Evolutionary conservation across 106 monocot genomes (phyloP).

Genomic region (Acanthochlamys bracteata): DNA sequence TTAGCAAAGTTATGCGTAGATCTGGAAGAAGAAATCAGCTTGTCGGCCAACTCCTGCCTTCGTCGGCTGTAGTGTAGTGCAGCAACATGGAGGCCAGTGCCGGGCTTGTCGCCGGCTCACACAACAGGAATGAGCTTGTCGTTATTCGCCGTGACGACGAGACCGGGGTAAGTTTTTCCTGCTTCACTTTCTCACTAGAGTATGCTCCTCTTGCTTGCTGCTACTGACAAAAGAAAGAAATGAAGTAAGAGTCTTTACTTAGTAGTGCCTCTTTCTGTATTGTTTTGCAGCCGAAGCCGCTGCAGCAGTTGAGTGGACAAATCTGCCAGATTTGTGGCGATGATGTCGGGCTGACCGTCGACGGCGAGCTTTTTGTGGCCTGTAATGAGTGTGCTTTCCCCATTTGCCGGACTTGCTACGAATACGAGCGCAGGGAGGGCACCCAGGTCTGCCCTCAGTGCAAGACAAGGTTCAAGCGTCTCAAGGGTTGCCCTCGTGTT

Average conservation of each 20-base stretch:
- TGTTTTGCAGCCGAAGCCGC: slow-evolving; percentile 67
- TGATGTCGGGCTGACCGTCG: slow-evolving; percentile 73
- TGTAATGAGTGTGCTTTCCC: slow-evolving; percentile 97
- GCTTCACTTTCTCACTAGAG: neutral
- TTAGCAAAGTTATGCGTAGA: too few relatives aligned
- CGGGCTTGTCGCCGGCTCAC: slow-evolving; percentile 86
- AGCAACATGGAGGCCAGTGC: slow-evolving; percentile 56
- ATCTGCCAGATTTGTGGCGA: slow-evolving; percentile 97
- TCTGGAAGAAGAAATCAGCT: too few relatives aligned
- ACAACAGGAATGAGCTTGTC: slow-evolving; percentile 87
- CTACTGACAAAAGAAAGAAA: neutral
- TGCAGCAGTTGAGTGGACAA: slow-evolving; percentile 65
- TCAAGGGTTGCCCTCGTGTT: slow-evolving; percentile 89
- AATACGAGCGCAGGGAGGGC: slow-evolving; percentile 89
- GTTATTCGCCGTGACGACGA: slow-evolving; percentile 80
- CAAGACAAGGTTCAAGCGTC: slow-evolving; percentile 90
- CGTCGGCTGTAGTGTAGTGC: too few relatives aligned
- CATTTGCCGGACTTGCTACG: slow-evolving; percentile 71
- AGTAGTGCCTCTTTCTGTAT: neutral
- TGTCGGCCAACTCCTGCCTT: too few relatives aligned
- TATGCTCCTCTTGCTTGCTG: neutral
- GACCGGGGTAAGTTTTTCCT: slow-evolving; percentile 29
- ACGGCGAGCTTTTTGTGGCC: slow-evolving; percentile 87
- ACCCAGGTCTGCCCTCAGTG: slow-evolving; percentile 95
- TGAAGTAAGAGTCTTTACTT: neutral